Conservation (phyloP, 2,329 filamentous ascomycete genomes). For the Stagonosporopsis tanaceti region DNA sequence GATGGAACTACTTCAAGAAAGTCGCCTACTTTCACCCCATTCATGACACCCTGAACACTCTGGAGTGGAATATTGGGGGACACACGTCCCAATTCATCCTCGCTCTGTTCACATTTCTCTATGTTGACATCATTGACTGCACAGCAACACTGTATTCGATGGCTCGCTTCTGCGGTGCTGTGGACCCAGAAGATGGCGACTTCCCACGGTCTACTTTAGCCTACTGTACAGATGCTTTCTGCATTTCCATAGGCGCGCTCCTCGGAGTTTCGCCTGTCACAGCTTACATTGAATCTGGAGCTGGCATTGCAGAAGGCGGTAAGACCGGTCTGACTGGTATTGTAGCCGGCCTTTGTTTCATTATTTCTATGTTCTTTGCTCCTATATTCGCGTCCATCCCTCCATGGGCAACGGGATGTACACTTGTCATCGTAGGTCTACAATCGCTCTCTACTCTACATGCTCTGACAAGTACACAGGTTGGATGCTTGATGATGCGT, state of each 20-base stretch:
- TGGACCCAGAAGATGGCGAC: constrained; percentile 82
- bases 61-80: constrained; percentile 74
- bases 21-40: constrained; percentile 85
- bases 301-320: constrained; percentile 86
- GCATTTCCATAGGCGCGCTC: constrained; percentile 81
- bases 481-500: constrained; percentile 79
- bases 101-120: constrained; percentile 87
- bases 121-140: constrained; percentile 88
- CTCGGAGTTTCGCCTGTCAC: constrained; percentile 83
- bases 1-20: constrained; percentile 85
- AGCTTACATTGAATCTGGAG: constrained; percentile 85
- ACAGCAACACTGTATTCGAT: constrained; percentile 89
- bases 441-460: neutral
- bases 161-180: constrained; percentile 82
- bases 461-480: constrained; percentile 34
- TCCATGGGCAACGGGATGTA: constrained; percentile 87
- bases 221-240: constrained; percentile 83
- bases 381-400: constrained; percentile 91
- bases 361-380: constrained; percentile 87
- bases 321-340: constrained; percentile 84
- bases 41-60: constrained; percentile 70
- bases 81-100: constrained; percentile 79
- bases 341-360: constrained; percentile 81
- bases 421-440: constrained; percentile 73
- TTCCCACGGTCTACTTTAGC: constrained; percentile 86